Evolutionary conservation across 345 rosid genomes (phyloP), one percentile per base, ranked within the genome.

Genomic region (Gossypium bickii): DNA sequence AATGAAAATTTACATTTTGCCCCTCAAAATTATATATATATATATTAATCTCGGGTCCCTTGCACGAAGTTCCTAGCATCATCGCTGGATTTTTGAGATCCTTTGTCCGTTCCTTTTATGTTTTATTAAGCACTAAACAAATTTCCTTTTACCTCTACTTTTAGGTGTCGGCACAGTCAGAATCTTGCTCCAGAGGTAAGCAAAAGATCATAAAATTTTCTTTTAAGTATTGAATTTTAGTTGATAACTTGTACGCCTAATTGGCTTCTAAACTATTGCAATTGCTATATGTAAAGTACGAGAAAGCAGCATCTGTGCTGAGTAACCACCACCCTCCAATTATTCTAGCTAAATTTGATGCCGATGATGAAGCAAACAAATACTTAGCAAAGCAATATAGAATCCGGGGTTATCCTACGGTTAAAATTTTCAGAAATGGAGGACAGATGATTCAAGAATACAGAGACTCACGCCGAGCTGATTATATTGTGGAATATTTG

Each of bases 101-200:
- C 38, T 45, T 3, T 72, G 38, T n/a, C 2, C 13, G 29, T 53
- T 57, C 47, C 18, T 72, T 5, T 22, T 22, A 25, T 47, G 38
- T 15, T 2, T 15, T 69, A 12, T 29, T 49, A 12, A 1, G 2
- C 2, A 17, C 68, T 64, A 41, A 41, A 18, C 38, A 3, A 17
- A 12, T 41, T 25, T 64, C 48, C 20, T 9, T 64, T 64, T 41
- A 10, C 15, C 15, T 64, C 34, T 61, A 65, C 27, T 68, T 45
- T 59, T 87, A 92, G 98, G 98, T 94, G 99, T 72, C 97, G 98
- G 1, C 98, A 95, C 86, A 89, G 99, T 75, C 82, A 87, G 87
- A 87, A 78, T 20, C 98, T 95, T 77, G 95, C 98, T 79, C 98
- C 98, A 29, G 90, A 92, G 97, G 98, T 94, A 77, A 65, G 63